Percentiles rank a stretch among this genome's conserved stretches.
Conservation (phyloP, 208 protist species). For the Acanthamoeba castellanii region DNA sequence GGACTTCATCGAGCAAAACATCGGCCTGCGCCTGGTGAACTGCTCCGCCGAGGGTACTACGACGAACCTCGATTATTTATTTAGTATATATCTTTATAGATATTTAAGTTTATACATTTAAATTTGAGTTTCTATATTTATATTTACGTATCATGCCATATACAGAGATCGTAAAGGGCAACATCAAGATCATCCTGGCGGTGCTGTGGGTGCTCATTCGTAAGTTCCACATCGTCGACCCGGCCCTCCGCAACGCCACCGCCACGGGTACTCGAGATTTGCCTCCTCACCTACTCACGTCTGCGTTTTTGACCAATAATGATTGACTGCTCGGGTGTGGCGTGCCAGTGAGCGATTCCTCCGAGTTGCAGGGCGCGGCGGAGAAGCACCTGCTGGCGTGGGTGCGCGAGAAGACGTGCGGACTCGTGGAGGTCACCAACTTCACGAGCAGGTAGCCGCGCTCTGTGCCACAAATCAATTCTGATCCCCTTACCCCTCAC, state of each 20-base stretch:
- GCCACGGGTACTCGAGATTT: neutral
- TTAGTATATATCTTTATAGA: neutral
- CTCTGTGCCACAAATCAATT: neutral
- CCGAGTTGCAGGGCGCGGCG: slow-evolving; percentile 12
- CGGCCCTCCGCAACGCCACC: neutral
- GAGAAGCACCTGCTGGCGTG: slow-evolving; percentile 61
- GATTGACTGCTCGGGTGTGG: neutral
- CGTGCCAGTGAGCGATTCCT: slow-evolving; percentile 21
- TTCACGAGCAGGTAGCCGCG: slow-evolving; percentile 7
- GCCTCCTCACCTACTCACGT: too few relatives aligned
- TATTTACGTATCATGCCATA: too few relatives aligned
- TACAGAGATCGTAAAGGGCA: neutral
- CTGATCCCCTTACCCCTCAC: neutral
- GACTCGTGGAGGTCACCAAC: slow-evolving; percentile 52
- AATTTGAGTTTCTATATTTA: neutral
- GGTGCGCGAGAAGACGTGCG: neutral
- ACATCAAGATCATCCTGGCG: neutral
- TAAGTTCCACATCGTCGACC: slow-evolving; percentile 69
- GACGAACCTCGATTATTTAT: neutral
- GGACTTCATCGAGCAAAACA: slow-evolving; percentile 65
- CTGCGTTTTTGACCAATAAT: too few relatives aligned
- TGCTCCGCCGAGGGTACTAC: slow-evolving; percentile 30
- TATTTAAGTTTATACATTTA: neutral
- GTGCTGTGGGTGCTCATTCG: slow-evolving; percentile 59
- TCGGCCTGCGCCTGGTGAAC: slow-evolving; percentile 52